Evolutionary conservation across 371 early-diverging fungal species (phyloP).

Genomic region (Dichotomocladium elegans): DNA sequence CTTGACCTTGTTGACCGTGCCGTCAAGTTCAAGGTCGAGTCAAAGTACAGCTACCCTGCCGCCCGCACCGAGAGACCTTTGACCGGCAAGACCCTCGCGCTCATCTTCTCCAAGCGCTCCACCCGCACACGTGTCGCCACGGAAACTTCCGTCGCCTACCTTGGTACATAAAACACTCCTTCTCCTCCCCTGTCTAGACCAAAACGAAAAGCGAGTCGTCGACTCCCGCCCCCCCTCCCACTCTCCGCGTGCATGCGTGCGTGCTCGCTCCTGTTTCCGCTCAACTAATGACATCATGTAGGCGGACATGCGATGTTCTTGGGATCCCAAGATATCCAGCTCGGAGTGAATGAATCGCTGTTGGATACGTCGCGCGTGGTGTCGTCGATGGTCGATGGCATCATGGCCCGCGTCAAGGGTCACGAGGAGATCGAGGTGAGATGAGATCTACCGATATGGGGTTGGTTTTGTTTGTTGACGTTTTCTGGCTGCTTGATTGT

Average conservation of each 20-base stretch:
- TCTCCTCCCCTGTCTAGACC: not conserved
- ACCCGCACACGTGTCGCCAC: constrained; percentile 96
- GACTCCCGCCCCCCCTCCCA: too few relatives aligned
- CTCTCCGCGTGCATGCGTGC: too few relatives aligned
- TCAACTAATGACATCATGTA: constrained; percentile 9
- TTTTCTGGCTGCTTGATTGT: not conserved
- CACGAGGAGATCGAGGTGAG: constrained; percentile 85
- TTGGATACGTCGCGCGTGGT: constrained; percentile 87
- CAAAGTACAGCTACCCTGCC: constrained; percentile 30
- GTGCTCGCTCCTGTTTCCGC: too few relatives aligned
- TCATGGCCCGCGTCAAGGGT: constrained; percentile 88
- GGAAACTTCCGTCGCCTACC: constrained; percentile 85
- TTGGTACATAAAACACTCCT: constrained; percentile 43
- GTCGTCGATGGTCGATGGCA: constrained; percentile 90
- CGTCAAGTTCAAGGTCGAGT: constrained; percentile 41
- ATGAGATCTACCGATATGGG: constrained; percentile 1
- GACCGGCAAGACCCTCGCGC: constrained; percentile 72
- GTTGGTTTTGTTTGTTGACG: too few relatives aligned
- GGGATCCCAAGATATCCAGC: constrained; percentile 89
- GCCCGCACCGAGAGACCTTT: constrained; percentile 54
- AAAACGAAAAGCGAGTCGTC: too few relatives aligned
- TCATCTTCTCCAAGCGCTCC: constrained; percentile 90
- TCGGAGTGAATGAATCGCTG: constrained; percentile 90
- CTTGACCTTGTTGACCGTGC: constrained; percentile 39
- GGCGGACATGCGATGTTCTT: constrained; percentile 95